phyloP scores from a whole-genome alignment of 2,329 filamentous ascomycete species.

The Penicillium sp. region DNA sequence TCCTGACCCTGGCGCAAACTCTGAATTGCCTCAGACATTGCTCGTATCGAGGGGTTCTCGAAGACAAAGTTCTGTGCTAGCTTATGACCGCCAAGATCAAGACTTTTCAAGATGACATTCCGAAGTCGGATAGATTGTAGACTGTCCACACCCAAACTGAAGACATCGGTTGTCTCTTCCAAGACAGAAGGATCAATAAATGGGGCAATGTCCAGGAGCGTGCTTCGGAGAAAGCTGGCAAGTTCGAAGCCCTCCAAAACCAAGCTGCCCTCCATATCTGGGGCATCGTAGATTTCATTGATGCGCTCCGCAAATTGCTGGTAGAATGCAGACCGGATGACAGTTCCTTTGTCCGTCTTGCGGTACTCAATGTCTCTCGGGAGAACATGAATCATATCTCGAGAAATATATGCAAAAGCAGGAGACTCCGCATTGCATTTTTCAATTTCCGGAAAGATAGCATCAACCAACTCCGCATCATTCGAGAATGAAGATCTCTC shows the following conservation, averaged over 20 bases:
- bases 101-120: constrained; percentile 12
- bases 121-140: constrained; percentile 23
- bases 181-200: constrained; percentile 9
- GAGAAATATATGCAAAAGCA: constrained; percentile 22
- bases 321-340: constrained; percentile 25
- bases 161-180: constrained; percentile 18
- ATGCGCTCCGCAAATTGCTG: constrained; percentile 20
- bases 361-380: constrained; percentile 16
- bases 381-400: constrained; percentile 23
- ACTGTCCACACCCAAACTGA: constrained; percentile 23
- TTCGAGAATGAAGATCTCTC: neutral
- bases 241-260: constrained; percentile 15
- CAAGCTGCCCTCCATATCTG: constrained; percentile 10
- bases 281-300: constrained; percentile 16
- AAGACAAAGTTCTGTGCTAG: constrained; percentile 23
- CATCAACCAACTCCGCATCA: constrained; percentile 1
- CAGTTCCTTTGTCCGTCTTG: constrained; percentile 26
- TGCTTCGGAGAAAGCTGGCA: constrained; percentile 12
- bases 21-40: constrained; percentile 20
- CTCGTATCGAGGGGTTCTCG: constrained; percentile 19
- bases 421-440: constrained; percentile 6
- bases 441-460: constrained; percentile 8
- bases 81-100: constrained; percentile 12
- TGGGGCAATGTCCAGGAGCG: constrained; percentile 40
- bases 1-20: constrained; percentile 8